These are phyloP conservation scores for Leccinum arenicola DNA, from an alignment of 768 basidiomycete species.

Conservation along the genomic window DNA sequence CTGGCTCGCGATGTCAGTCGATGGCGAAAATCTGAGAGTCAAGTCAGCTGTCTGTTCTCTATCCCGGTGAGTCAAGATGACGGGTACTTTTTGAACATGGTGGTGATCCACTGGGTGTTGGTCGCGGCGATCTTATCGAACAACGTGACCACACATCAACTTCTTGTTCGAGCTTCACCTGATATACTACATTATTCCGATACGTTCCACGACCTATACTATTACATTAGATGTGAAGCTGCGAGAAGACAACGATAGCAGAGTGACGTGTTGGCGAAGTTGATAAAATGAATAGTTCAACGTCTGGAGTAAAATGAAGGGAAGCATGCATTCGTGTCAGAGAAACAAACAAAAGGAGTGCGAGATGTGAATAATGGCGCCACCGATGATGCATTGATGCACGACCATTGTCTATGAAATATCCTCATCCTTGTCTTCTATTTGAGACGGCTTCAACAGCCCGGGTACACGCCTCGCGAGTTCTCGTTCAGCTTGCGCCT, in stretches of 20 bases:
- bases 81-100: constrained; percentile 75
- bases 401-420: constrained; percentile 37
- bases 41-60: constrained; percentile 8
- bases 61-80: constrained; percentile 3
- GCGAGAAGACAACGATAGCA: constrained; percentile 31
- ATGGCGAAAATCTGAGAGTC: constrained; percentile 56
- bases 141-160: neutral
- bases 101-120: constrained; percentile 20
- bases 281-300: constrained; percentile 31
- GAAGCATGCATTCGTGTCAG: constrained; percentile 27
- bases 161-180: constrained; percentile 13
- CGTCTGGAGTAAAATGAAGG: constrained; percentile 17
- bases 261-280: constrained; percentile 18
- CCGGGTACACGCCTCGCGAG: constrained; percentile 95
- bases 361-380: constrained; percentile 21
- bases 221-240: constrained; percentile 38
- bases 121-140: constrained; percentile 13
- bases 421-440: constrained; percentile 93
- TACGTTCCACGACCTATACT: constrained; percentile 32
- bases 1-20: constrained; percentile 83
- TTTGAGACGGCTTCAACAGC: constrained; percentile 92
- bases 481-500: constrained; percentile 81
- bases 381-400: constrained; percentile 22
- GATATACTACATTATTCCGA: constrained; percentile 28
- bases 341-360: constrained; percentile 28